phyloP scores from a whole-genome alignment of 2,329 filamentous ascomycete species.

The Colletotrichum tamarilloi region DNA sequence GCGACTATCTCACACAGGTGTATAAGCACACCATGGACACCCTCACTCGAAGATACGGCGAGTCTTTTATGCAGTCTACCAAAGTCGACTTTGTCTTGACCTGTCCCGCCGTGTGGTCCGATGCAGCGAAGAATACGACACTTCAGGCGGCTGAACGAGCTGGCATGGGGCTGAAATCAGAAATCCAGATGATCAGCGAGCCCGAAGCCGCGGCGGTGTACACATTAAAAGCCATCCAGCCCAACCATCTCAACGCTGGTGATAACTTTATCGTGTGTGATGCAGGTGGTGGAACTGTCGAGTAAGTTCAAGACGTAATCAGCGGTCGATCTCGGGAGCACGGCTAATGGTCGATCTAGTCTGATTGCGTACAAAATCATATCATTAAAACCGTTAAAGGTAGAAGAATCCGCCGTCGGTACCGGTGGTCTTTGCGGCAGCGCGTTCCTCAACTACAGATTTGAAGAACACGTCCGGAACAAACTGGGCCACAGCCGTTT shows the following conservation, averaged over 20 bases:
- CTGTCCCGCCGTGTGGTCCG: conserved; percentile 86
- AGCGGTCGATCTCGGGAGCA: neutral
- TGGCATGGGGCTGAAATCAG: conserved; percentile 77
- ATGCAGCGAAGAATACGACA: conserved; percentile 86
- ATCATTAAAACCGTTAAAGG: conserved; percentile 75
- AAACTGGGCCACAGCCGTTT: conserved; percentile 76
- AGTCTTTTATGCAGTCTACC: conserved; percentile 81
- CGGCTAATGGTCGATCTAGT: conserved; percentile 47
- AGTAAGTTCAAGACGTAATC: conserved; percentile 58
- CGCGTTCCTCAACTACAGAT: conserved; percentile 83
- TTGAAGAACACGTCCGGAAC: conserved; percentile 79
- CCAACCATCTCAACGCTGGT: conserved; percentile 77
- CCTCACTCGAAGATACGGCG: conserved; percentile 78
- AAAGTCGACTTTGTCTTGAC: conserved; percentile 84
- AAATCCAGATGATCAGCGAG: conserved; percentile 84
- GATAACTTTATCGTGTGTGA: conserved; percentile 74
- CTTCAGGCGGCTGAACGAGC: conserved; percentile 81
- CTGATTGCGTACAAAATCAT: conserved; percentile 86
- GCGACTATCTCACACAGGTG: conserved; percentile 82
- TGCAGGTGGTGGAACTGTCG: conserved; percentile 74
- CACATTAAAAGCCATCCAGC: conserved; percentile 82
- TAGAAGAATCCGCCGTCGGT: conserved; percentile 84
- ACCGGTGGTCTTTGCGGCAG: conserved; percentile 83
- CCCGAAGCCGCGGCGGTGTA: conserved; percentile 85
- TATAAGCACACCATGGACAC: conserved; percentile 84